phyloP scores from a whole-genome alignment of 768 basidiomycete species.

The Serpula lacrymans region DNA sequence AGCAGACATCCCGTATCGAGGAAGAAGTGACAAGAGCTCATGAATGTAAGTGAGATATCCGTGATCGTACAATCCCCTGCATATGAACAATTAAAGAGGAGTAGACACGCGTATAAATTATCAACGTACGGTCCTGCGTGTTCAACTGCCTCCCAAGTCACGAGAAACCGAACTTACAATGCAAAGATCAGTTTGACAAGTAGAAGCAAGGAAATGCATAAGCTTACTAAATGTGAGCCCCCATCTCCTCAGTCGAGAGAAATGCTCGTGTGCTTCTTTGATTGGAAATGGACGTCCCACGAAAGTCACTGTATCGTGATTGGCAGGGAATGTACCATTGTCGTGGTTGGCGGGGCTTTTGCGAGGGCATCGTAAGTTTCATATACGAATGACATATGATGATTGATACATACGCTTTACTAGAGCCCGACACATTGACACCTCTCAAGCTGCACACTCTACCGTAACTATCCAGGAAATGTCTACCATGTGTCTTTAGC shows the following conservation, averaged over 20 bases:
- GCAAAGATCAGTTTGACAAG: not conserved
- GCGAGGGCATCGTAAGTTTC: not conserved
- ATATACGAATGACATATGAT: not conserved
- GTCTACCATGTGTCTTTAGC: slow-evolving; percentile 62
- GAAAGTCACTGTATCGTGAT: slow-evolving; percentile 70
- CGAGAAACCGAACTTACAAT: slow-evolving; percentile 75
- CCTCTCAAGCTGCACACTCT: slow-evolving; percentile 81
- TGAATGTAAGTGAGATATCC: slow-evolving; percentile 82
- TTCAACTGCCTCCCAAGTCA: slow-evolving; percentile 97
- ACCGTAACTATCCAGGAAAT: slow-evolving; percentile 79
- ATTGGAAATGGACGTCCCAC: slow-evolving; percentile 90
- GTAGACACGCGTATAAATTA: not conserved
- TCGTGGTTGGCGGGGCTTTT: slow-evolving; percentile 69
- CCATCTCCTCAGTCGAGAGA: slow-evolving; percentile 79
- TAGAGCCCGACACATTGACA: slow-evolving; percentile 79
- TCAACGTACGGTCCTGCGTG: slow-evolving; percentile 83
- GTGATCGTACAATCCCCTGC: slow-evolving; percentile 78
- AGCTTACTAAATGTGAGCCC: slow-evolving; percentile 80
- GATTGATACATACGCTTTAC: slow-evolving; percentile 64
- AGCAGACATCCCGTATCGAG: slow-evolving; percentile 67
- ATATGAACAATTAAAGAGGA: slow-evolving; percentile 2
- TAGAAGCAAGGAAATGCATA: not conserved
- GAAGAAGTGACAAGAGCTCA: slow-evolving; percentile 61
- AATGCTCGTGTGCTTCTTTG: slow-evolving; percentile 82
- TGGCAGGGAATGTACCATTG: slow-evolving; percentile 63